Base-by-base conservation (phyloP, 306 rosid species). In the Sesbania bispinosa region DNA sequence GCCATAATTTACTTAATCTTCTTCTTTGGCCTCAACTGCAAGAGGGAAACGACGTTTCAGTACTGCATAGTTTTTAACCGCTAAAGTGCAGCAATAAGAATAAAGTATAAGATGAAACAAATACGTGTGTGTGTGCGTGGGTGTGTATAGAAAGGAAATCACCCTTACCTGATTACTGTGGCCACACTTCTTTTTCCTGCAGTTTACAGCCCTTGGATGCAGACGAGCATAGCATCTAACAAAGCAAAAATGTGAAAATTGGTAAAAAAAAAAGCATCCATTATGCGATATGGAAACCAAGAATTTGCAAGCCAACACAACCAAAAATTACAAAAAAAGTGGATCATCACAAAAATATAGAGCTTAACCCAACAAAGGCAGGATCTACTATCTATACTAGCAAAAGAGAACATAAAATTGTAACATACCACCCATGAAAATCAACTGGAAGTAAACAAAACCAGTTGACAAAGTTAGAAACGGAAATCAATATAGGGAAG, bases 11-110 rank as follows among this genome's bases (percentile, higher is more conserved):
- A 90, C 91, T 90, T 90, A 57, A 90, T 82, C 88, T 87, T 90
- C 88, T 90, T 90, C 91, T 87, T 90, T 1, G 93, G 96, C 91
- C 93, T 87, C 96, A 87, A 68, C 88, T 87, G 89, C 86, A 81
- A 54, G 35, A 53, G 15, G 10, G 5, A 42, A 38, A 35, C 26
- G 46, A 11, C 0, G 14, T 41, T 30, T 65, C 13, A 70, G 52
- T 4, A 4, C 3, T 9, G 55, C 38, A 11, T 10, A 47, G 24
- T n/a, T 38, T 43, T 0, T 1, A 50, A 38, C 41, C 35, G 20
- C 13, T n/a, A 0, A 19, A 59, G 0, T 1, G 29, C 2, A 8
- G 3, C 0, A 15, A 16, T 13, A 4, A 26, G 0, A 11, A 4
- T 0, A 13, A 29, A 2, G 8, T 1, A 35, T 3, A 11, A 46